These are phyloP conservation scores for Periconia sp. DNA, from an alignment of 2,329 filamentous ascomycete species.

Conservation along the genomic window DNA sequence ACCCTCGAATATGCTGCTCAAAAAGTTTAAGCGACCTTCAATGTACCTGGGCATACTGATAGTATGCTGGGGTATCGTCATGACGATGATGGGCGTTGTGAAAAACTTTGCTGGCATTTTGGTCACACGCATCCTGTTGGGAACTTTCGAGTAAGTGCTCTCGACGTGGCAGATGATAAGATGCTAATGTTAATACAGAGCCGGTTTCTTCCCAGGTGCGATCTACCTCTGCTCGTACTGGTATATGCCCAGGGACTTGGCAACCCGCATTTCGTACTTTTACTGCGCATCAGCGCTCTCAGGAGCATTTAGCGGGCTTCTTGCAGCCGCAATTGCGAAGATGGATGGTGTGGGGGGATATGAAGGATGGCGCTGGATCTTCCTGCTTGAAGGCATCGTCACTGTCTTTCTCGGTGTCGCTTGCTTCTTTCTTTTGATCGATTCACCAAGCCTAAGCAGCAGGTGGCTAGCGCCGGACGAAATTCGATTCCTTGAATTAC, in stretches of 20 bases:
- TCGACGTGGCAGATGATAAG: constrained; percentile 9
- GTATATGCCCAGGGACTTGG: constrained; percentile 45
- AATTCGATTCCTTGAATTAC: constrained; percentile 30
- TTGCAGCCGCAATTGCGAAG: constrained; percentile 45
- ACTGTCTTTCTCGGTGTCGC: constrained; percentile 33
- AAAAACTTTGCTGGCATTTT: constrained; percentile 26
- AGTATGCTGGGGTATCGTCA: constrained; percentile 30
- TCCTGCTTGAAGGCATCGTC: constrained; percentile 49
- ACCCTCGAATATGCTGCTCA: constrained; percentile 52
- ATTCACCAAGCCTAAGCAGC: constrained; percentile 24
- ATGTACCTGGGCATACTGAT: constrained; percentile 39
- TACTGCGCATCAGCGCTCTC: constrained; percentile 48
- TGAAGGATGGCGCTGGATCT: constrained; percentile 52
- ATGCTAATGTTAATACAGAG: constrained; percentile 18
- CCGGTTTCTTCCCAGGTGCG: constrained; percentile 43
- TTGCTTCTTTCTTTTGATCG: constrained; percentile 36
- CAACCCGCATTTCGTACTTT: constrained; percentile 41
- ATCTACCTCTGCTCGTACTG: constrained; percentile 41
- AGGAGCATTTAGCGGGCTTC: constrained; percentile 50
- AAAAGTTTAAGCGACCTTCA: constrained; percentile 28
- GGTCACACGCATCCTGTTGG: constrained; percentile 25
- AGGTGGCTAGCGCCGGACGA: constrained; percentile 31
- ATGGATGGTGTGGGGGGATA: constrained; percentile 50
- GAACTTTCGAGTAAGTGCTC: constrained; percentile 30
- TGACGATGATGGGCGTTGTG: constrained; percentile 33